Evolutionary conservation across 352 stramenopile genomes (phyloP).

Genomic region (Blastocystis sp.): DNA sequence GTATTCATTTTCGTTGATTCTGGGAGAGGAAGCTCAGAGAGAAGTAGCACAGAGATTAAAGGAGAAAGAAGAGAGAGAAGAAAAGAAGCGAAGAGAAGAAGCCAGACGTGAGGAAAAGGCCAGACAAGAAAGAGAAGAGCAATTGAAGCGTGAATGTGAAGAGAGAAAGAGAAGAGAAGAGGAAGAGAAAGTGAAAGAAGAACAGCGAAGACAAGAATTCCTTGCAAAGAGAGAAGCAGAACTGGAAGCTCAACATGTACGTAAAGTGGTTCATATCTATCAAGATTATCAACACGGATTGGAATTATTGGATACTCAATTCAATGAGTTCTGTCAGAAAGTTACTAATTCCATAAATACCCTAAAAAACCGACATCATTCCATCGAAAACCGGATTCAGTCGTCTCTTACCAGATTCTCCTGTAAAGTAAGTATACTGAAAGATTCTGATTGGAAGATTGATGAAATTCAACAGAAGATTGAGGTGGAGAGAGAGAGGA

Average conservation of each 20-base stretch:
- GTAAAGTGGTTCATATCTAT: neutral
- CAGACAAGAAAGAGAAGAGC: neutral
- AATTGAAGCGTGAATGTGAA: neutral
- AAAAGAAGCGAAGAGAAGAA: neutral
- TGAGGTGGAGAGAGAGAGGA: neutral
- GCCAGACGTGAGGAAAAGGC: neutral
- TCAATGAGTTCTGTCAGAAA: no score
- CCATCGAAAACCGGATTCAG: neutral
- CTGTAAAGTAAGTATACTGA: neutral
- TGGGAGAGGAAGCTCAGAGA: neutral
- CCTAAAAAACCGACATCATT: no score
- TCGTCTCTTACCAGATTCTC: neutral
- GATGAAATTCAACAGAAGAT: neutral
- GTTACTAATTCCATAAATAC: no score
- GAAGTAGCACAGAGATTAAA: neutral
- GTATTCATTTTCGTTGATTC: no score
- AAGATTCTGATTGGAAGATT: neutral
- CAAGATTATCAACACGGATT: no score
- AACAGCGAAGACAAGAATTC: neutral
- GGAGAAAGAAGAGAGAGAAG: neutral
- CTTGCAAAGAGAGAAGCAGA: neutral
- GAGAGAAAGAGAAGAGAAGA: neutral
- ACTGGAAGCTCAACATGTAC: neutral
- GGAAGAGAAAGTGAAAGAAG: slow-evolving; percentile 18
- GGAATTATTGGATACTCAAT: no score